Evolutionary conservation across 352 stramenopile species (phyloP).

Genomic region (Phytophthora citricola): DNA sequence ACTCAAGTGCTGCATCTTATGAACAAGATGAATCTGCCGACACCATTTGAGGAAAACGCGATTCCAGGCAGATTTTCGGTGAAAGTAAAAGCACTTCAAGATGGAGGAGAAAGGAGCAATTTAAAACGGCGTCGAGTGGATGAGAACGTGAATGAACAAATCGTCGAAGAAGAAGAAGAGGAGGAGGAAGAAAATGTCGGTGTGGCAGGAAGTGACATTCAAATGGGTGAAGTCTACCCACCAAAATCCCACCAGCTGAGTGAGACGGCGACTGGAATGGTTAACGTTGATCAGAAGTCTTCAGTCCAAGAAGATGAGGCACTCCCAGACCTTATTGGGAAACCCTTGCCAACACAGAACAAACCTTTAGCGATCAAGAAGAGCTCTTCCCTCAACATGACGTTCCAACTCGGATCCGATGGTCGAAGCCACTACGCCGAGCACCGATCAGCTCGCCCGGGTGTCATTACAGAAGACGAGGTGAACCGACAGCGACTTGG

Average conservation of each 20-base stretch:
- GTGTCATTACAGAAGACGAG: slow-evolving; percentile 69
- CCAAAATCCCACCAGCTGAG: neutral
- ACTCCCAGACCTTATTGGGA: slow-evolving; percentile 24
- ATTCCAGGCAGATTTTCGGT: slow-evolving; percentile 74
- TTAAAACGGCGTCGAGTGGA: slow-evolving; percentile 36
- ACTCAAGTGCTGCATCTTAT: slow-evolving; percentile 92
- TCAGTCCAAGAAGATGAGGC: neutral
- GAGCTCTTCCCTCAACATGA: slow-evolving; percentile 23
- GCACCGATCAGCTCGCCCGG: slow-evolving; percentile 32
- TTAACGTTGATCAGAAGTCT: slow-evolving; percentile 1
- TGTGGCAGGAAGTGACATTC: neutral
- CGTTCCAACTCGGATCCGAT: slow-evolving; percentile 36
- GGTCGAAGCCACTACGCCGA: neutral
- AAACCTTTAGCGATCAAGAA: slow-evolving; percentile 25
- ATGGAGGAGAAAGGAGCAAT: neutral
- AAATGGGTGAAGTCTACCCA: neutral
- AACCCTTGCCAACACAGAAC: slow-evolving; percentile 22
- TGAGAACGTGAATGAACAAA: slow-evolving; percentile 17
- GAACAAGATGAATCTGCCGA: slow-evolving; percentile 93
- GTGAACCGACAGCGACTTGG: slow-evolving; percentile 49
- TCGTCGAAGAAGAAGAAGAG: slow-evolving; percentile 53
- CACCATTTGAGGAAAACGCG: slow-evolving; percentile 73
- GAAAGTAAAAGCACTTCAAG: slow-evolving; percentile 16
- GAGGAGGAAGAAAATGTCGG: slow-evolving; percentile 31
- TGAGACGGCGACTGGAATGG: neutral